phyloP scores from a whole-genome alignment of 2,329 filamentous ascomycete species.

The Colletotrichum sp. region DNA sequence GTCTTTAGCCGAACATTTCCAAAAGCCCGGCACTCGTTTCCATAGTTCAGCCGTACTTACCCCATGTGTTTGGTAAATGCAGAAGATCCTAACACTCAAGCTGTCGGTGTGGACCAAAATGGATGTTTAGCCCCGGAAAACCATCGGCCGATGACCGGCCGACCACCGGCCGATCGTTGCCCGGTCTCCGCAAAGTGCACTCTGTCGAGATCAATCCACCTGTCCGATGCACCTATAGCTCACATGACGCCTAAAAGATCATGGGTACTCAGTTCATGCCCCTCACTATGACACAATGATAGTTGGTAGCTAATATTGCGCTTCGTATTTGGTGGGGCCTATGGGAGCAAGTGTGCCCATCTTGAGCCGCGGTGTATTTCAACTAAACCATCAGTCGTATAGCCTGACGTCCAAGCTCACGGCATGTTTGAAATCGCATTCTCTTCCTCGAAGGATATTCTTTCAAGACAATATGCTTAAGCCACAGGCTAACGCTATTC shows the following conservation, averaged over 20 bases:
- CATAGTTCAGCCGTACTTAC: neutral
- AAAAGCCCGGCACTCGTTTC: neutral
- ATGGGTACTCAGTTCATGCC: neutral
- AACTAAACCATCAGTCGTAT: neutral
- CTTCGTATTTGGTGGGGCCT: neutral
- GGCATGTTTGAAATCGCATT: neutral
- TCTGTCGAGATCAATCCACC: neutral
- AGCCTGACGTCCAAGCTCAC: neutral
- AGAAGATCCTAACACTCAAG: neutral
- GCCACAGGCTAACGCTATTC: slow-evolving; percentile 19
- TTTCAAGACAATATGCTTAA: slow-evolving; percentile 16
- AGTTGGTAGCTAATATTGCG: neutral
- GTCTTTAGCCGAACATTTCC: neutral
- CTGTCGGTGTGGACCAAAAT: neutral
- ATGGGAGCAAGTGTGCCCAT: neutral
- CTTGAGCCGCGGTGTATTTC: neutral
- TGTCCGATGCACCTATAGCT: neutral
- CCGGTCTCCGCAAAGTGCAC: neutral
- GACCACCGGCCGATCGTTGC: neutral
- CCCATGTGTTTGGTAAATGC: neutral
- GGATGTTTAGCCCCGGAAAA: neutral
- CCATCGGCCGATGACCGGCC: neutral
- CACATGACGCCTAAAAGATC: neutral
- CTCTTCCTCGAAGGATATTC: neutral
- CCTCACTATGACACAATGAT: neutral